A percentile compares a stretch with the other conserved stretches of the same genome.
Evolutionary conservation across 306 rosid genomes (phyloP).

Genomic region (Gastrolobium bilobum): DNA sequence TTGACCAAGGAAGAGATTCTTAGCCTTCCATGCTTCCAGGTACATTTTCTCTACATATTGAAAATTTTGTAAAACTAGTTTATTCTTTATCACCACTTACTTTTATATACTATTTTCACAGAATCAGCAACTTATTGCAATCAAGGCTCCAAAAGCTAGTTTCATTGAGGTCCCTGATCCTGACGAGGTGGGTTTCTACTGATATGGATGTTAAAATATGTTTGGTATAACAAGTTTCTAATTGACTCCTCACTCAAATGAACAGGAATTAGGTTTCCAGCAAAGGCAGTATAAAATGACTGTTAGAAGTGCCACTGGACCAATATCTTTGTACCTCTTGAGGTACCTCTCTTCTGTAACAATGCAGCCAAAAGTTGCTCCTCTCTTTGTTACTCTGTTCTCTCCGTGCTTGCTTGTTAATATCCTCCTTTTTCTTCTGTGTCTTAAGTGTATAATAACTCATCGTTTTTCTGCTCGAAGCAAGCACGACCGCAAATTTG

Average conservation of each 20-base stretch:
- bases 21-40: slow-evolving; percentile 81
- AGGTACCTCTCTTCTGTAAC: slow-evolving; percentile 59
- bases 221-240: slow-evolving; percentile 27
- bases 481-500: slow-evolving; percentile 49
- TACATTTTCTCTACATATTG: slow-evolving; percentile 45
- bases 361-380: slow-evolving; percentile 32
- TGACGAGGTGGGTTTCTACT: slow-evolving; percentile 69
- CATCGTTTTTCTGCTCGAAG: slow-evolving; percentile 50
- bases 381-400: slow-evolving; percentile 35
- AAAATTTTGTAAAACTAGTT: slow-evolving; percentile 17
- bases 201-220: slow-evolving; percentile 46
- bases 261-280: slow-evolving; percentile 69
- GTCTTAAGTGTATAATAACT: slow-evolving; percentile 28
- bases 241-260: slow-evolving; percentile 48
- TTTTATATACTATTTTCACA: slow-evolving; percentile 50
- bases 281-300: slow-evolving; percentile 76
- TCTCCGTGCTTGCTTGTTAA: neutral
- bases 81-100: slow-evolving; percentile 50
- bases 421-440: slow-evolving; percentile 8
- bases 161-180: slow-evolving; percentile 87
- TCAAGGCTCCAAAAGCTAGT: slow-evolving; percentile 85
- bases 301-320: slow-evolving; percentile 81
- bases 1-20: slow-evolving; percentile 72
- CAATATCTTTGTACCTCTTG: slow-evolving; percentile 74
- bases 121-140: slow-evolving; percentile 78